phyloP scores from a whole-genome alignment of 192 early-diverging fungal species.

The Coemansia sp. region DNA sequence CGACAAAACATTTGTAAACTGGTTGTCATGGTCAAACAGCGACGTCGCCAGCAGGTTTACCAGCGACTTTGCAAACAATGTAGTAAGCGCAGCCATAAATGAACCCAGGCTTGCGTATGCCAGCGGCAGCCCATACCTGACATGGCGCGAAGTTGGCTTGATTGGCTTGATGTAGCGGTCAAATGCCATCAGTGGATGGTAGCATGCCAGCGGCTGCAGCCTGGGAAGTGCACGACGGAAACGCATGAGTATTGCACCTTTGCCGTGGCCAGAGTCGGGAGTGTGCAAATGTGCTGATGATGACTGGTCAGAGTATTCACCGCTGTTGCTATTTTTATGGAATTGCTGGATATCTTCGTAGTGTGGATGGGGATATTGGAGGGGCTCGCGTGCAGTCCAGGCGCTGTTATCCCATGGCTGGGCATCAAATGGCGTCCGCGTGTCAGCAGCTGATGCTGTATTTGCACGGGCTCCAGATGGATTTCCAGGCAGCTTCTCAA shows the following conservation, averaged over 20 bases:
- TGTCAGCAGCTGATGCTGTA: too few species aligned
- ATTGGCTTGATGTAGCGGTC: slow-evolving; percentile 24
- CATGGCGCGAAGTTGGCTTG: slow-evolving; percentile 38
- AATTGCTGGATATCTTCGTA: too few species aligned
- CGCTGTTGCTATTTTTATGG: too few species aligned
- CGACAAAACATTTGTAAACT: slow-evolving; percentile 62
- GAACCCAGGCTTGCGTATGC: slow-evolving; percentile 73
- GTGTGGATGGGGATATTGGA: too few species aligned
- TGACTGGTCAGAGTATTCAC: background rate
- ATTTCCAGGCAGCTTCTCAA: background rate
- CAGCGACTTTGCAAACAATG: slow-evolving; percentile 79
- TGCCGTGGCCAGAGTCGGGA: background rate
- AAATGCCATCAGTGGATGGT: slow-evolving; percentile 10
- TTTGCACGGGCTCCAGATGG: too few species aligned
- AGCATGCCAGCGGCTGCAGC: background rate
- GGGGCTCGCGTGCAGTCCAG: too few species aligned
- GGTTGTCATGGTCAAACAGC: slow-evolving; percentile 68
- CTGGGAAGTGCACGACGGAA: background rate
- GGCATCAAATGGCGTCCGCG: too few species aligned
- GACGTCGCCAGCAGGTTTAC: slow-evolving; percentile 68
- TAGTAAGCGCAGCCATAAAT: slow-evolving; percentile 74
- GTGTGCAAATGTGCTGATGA: background rate
- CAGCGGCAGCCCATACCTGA: slow-evolving; percentile 64
- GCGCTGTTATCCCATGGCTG: too few species aligned
- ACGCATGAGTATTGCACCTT: background rate